Evolutionary conservation across 768 basidiomycete genomes (phyloP).

Genomic region (Suillus spraguei): DNA sequence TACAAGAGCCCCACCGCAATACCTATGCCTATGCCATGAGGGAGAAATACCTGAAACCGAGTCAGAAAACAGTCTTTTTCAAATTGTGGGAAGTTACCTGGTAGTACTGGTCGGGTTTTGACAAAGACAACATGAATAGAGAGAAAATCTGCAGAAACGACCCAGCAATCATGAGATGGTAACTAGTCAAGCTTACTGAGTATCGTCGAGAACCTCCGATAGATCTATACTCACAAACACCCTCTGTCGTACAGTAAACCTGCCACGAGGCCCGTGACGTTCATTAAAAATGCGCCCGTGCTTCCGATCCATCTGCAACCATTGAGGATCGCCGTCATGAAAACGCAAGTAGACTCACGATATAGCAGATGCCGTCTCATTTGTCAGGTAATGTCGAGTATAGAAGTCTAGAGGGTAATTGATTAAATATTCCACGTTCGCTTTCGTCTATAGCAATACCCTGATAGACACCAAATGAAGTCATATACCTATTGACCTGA

Average conservation of each 20-base stretch:
- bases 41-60: slow-evolving; percentile 39
- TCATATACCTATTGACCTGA: not conserved
- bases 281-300: not conserved
- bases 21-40: slow-evolving; percentile 47
- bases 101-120: slow-evolving; percentile 36
- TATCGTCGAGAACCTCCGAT: not conserved
- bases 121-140: slow-evolving; percentile 41
- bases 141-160: slow-evolving; percentile 31
- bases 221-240: slow-evolving; percentile 1
- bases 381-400: not conserved
- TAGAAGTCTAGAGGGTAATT: not conserved
- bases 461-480: slow-evolving; percentile 1
- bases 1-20: slow-evolving; percentile 46
- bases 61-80: not conserved
- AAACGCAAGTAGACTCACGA: not conserved
- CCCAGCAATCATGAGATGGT: slow-evolving; percentile 24
- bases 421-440: not conserved
- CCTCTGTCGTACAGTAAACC: not conserved
- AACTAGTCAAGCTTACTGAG: slow-evolving; percentile 1
- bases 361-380: slow-evolving; percentile 4
- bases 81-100: slow-evolving; percentile 25
- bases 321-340: not conserved
- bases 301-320: not conserved
- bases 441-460: not conserved
- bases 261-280: not conserved